Evolutionary conservation across 352 stramenopile species (phyloP).

Genomic region (Elongisporangium undulatum): DNA sequence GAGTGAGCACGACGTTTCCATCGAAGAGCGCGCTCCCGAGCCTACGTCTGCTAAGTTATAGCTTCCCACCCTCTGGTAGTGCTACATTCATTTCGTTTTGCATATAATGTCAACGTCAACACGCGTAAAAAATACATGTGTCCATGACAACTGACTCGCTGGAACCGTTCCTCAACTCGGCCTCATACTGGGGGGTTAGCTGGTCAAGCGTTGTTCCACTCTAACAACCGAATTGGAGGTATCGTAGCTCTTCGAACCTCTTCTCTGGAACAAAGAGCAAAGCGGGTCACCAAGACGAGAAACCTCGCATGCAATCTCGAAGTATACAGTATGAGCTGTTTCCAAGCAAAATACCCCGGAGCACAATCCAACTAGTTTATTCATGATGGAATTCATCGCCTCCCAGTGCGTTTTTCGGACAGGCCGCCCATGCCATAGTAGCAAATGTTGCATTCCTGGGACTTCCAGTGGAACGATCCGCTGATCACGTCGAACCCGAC

Average conservation of each 20-base stretch:
- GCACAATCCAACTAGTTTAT: neutral
- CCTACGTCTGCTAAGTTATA: neutral
- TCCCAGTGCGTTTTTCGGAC: constrained; percentile 44
- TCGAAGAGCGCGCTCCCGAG: neutral
- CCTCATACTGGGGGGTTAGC: no score
- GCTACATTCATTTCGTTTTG: neutral
- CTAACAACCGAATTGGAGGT: no score
- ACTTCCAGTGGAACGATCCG: constrained; percentile 82
- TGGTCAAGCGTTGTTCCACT: no score
- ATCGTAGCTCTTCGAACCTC: no score
- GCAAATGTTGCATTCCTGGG: constrained; percentile 73
- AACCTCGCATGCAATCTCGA: no score
- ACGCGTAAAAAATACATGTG: constrained; percentile 3
- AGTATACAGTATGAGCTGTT: no score
- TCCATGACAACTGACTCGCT: constrained; percentile 6
- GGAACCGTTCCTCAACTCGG: no score
- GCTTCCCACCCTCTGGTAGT: neutral
- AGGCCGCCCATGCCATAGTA: constrained; percentile 63
- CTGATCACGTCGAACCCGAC: constrained; percentile 78
- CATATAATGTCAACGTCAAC: neutral
- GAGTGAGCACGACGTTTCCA: neutral
- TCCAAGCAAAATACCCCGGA: no score
- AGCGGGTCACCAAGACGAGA: no score
- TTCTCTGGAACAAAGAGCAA: no score
- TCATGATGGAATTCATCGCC: constrained; percentile 15